Conservation (phyloP, 2,329 filamentous ascomycete genomes). For the Chrysoporthe austroafricana region DNA sequence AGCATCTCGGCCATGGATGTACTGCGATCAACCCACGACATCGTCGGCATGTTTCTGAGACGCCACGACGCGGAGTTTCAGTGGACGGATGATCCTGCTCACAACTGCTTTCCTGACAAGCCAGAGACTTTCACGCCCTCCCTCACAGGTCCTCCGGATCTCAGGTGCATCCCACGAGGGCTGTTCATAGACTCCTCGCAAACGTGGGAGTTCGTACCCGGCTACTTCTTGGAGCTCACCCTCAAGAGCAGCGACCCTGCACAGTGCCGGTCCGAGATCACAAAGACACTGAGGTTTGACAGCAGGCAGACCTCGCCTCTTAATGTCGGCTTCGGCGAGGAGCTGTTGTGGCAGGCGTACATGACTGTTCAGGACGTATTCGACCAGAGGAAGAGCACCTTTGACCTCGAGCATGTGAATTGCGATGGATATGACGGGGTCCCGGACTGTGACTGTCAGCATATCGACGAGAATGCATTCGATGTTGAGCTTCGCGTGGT, state of each 20-base stretch:
- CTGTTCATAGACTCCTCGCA: slow-evolving; percentile 50
- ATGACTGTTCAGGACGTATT: slow-evolving; percentile 47
- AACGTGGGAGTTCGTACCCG: slow-evolving; percentile 51
- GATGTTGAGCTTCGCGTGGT: slow-evolving; percentile 50
- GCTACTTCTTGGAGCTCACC: slow-evolving; percentile 52
- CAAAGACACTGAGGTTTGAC: slow-evolving; percentile 46
- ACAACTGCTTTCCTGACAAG: slow-evolving; percentile 42
- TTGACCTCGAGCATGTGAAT: slow-evolving; percentile 44
- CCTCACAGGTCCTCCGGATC: slow-evolving; percentile 47
- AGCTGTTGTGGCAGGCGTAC: slow-evolving; percentile 50
- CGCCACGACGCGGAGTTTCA: slow-evolving; percentile 54
- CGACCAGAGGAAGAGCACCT: slow-evolving; percentile 44
- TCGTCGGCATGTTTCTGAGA: slow-evolving; percentile 54
- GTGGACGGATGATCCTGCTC: slow-evolving; percentile 50
- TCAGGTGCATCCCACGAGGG: slow-evolving; percentile 51
- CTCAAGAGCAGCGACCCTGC: slow-evolving; percentile 48
- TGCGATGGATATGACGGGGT: slow-evolving; percentile 44
- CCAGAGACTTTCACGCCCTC: slow-evolving; percentile 46
- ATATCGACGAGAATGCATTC: slow-evolving; percentile 49
- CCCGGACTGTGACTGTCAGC: slow-evolving; percentile 44
- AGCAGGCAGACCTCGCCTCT: slow-evolving; percentile 54
- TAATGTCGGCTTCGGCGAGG: slow-evolving; percentile 50
- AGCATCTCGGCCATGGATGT: slow-evolving; percentile 50
- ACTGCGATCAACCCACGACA: slow-evolving; percentile 52
- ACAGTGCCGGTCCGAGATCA: slow-evolving; percentile 41